Evolutionary conservation across 1,284 basidiomycete species (phyloP).

Genomic region (Cryptococcus sp.): DNA sequence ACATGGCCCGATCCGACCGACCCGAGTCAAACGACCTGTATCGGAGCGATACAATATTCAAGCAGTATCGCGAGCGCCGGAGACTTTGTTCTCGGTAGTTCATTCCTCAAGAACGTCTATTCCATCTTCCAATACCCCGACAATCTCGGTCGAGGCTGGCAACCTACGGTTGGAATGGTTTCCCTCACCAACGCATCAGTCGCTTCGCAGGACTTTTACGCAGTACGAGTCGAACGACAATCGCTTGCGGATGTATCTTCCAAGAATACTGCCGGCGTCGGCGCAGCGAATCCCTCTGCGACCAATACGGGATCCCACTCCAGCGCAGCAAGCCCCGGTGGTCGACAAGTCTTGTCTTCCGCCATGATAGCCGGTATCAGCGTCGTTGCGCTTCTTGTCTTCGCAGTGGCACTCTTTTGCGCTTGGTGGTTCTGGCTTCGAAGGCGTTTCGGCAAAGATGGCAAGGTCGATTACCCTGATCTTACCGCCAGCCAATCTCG

Average conservation of each 20-base stretch:
- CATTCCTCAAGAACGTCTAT: slow-evolving; percentile 46
- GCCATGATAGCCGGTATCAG: slow-evolving; percentile 35
- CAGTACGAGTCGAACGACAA: slow-evolving; percentile 35
- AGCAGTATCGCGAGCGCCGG: slow-evolving; percentile 25
- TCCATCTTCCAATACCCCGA: slow-evolving; percentile 45
- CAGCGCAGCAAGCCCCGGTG: slow-evolving; percentile 4
- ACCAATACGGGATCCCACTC: neutral
- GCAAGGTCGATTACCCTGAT: slow-evolving; percentile 28
- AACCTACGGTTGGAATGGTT: slow-evolving; percentile 40
- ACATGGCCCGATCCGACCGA: slow-evolving; percentile 36
- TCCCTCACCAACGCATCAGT: slow-evolving; percentile 38
- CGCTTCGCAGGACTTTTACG: slow-evolving; percentile 44
- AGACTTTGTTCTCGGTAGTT: slow-evolving; percentile 44
- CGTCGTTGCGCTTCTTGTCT: slow-evolving; percentile 39
- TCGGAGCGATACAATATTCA: slow-evolving; percentile 42
- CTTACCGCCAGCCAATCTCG: slow-evolving; percentile 1
- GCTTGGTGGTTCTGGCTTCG: slow-evolving; percentile 46
- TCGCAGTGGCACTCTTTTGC: slow-evolving; percentile 38
- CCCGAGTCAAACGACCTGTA: slow-evolving; percentile 30
- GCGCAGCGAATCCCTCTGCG: slow-evolving; percentile 3
- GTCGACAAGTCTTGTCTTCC: slow-evolving; percentile 25
- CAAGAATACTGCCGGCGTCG: slow-evolving; percentile 14
- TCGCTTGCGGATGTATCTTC: slow-evolving; percentile 33
- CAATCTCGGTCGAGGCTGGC: slow-evolving; percentile 27
- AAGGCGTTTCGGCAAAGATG: slow-evolving; percentile 36